These are phyloP conservation scores for Cladosporium sp. DNA, from an alignment of 2,329 filamentous ascomycete genomes.

Conservation along the genomic window DNA sequence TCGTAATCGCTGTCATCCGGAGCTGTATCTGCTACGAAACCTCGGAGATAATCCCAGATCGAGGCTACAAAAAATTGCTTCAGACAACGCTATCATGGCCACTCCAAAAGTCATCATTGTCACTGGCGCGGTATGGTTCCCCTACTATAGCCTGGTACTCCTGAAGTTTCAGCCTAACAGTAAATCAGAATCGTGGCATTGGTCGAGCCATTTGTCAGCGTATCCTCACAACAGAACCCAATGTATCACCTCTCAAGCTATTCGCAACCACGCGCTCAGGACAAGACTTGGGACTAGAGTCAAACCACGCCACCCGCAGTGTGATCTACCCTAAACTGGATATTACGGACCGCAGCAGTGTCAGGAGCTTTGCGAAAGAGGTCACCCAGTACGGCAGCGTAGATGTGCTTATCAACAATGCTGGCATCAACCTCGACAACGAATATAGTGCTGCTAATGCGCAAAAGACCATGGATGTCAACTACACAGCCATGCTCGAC, in stretches of 20 bases:
- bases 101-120: slow-evolving; percentile 29
- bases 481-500: slow-evolving; percentile 33
- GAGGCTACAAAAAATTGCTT: too few species aligned
- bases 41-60: too few species aligned
- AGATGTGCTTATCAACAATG: slow-evolving; percentile 37
- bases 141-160: background rate
- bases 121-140: slow-evolving; percentile 29
- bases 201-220: slow-evolving; percentile 32
- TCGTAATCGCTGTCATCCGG: too few species aligned
- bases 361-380: slow-evolving; percentile 25
- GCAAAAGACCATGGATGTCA: slow-evolving; percentile 31
- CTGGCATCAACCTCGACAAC: slow-evolving; percentile 30
- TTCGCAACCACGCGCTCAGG: slow-evolving; percentile 33
- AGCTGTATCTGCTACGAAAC: too few species aligned
- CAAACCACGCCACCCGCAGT: slow-evolving; percentile 14
- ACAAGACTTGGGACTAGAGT: slow-evolving; percentile 24
- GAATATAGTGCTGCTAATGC: slow-evolving; percentile 26
- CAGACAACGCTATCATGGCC: slow-evolving; percentile 18
- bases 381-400: slow-evolving; percentile 24
- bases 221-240: slow-evolving; percentile 22
- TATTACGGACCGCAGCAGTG: slow-evolving; percentile 23
- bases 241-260: slow-evolving; percentile 25
- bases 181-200: slow-evolving; percentile 32
- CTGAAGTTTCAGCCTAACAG: slow-evolving; percentile 4
- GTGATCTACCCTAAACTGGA: slow-evolving; percentile 32